phyloP scores from a whole-genome alignment of 2,329 filamentous ascomycete genomes.

The Penicillium polonicum region DNA sequence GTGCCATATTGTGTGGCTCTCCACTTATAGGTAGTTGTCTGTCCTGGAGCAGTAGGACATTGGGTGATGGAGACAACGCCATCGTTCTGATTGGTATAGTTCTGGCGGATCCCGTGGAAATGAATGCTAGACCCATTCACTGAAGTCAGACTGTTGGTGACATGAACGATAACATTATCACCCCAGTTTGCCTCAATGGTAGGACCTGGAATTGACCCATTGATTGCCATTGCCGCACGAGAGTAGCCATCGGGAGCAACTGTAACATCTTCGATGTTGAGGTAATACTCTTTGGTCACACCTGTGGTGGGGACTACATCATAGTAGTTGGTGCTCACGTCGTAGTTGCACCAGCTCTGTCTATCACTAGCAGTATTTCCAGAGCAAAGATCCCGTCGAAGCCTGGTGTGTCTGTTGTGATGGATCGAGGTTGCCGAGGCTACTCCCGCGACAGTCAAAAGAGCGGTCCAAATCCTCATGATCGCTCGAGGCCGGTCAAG shows the following conservation, averaged over 20 bases:
- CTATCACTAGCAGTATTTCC: background rate
- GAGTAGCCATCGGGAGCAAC: background rate
- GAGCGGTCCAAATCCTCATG: background rate
- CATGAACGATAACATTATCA: background rate
- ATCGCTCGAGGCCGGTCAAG: background rate
- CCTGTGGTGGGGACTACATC: background rate
- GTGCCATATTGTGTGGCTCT: background rate
- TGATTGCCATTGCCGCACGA: background rate
- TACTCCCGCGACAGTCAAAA: background rate
- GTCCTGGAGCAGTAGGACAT: background rate
- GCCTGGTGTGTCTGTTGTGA: background rate
- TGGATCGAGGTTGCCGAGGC: background rate
- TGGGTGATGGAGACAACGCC: background rate
- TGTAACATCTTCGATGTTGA: background rate
- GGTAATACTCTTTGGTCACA: background rate
- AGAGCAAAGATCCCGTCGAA: background rate
- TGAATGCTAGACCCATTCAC: background rate
- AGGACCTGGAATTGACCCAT: background rate
- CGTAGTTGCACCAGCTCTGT: background rate
- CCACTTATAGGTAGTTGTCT: background rate
- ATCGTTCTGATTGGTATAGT: background rate
- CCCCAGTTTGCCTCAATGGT: background rate
- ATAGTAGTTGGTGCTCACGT: background rate
- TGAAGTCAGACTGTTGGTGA: background rate
- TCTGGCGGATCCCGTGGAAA: background rate